Percentiles rank a stretch among this genome's conserved stretches.
Evolutionary conservation across 768 basidiomycete genomes (phyloP).

Genomic region (Lentinula boryana): DNA sequence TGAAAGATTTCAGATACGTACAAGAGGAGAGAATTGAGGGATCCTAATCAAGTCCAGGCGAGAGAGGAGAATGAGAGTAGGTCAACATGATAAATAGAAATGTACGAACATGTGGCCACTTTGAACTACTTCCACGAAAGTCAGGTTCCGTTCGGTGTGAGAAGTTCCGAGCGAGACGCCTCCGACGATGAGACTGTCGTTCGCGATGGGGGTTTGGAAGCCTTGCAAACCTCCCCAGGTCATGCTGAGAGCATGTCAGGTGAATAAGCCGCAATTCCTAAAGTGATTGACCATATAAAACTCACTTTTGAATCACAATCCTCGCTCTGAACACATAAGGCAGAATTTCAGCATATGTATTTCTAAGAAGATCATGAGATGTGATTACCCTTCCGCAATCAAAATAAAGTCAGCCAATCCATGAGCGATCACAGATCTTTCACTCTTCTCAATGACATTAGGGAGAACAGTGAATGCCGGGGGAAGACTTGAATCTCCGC

Average conservation of each 20-base stretch:
- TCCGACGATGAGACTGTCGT: slow-evolving; percentile 67
- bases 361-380: background rate
- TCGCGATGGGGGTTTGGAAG: slow-evolving; percentile 61
- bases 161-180: slow-evolving; percentile 59
- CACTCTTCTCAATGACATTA: slow-evolving; percentile 70
- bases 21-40: slow-evolving; percentile 60
- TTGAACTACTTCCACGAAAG: slow-evolving; percentile 59
- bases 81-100: background rate
- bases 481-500: slow-evolving; percentile 56
- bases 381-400: slow-evolving; percentile 64
- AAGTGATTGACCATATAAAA: background rate
- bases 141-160: slow-evolving; percentile 63
- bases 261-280: background rate
- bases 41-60: slow-evolving; percentile 31
- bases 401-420: slow-evolving; percentile 70
- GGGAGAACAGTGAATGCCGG: slow-evolving; percentile 63
- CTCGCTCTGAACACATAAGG: slow-evolving; percentile 32
- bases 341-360: background rate
- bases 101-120: slow-evolving; percentile 64
- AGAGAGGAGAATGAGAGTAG: background rate
- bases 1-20: slow-evolving; percentile 21
- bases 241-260: background rate
- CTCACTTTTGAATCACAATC: slow-evolving; percentile 59
- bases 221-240: slow-evolving; percentile 62
- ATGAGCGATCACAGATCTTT: slow-evolving; percentile 62